phyloP scores from a whole-genome alignment of 2,329 filamentous ascomycete species.

The Neonectria faginata region DNA sequence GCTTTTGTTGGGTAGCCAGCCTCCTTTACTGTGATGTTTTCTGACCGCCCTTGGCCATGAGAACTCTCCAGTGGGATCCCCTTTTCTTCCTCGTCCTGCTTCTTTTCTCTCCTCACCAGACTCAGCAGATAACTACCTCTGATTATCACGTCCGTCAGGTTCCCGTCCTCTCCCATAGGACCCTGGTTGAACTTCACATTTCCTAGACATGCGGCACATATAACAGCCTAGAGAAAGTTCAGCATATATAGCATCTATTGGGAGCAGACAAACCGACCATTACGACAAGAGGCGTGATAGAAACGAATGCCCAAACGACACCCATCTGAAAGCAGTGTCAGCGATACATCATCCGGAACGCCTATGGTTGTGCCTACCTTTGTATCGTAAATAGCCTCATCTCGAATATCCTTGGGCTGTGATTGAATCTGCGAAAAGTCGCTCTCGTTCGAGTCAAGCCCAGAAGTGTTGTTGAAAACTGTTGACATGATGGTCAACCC shows the following conservation, averaged over 20 bases:
- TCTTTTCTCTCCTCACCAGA: slow-evolving; percentile 37
- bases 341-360: background rate
- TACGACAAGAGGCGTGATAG: slow-evolving; percentile 69
- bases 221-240: slow-evolving; percentile 38
- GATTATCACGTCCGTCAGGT: slow-evolving; percentile 44
- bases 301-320: slow-evolving; percentile 74
- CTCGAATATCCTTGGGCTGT: slow-evolving; percentile 21
- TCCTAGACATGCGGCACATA: slow-evolving; percentile 46
- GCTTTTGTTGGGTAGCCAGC: slow-evolving; percentile 9
- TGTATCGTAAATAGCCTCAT: slow-evolving; percentile 42
- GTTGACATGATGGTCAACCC: slow-evolving; percentile 75
- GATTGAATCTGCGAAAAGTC: slow-evolving; percentile 43
- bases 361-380: slow-evolving; percentile 37
- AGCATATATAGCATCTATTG: slow-evolving; percentile 3
- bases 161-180: slow-evolving; percentile 42
- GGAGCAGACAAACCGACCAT: slow-evolving; percentile 45
- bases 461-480: slow-evolving; percentile 72
- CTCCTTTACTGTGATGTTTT: slow-evolving; percentile 14
- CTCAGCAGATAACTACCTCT: slow-evolving; percentile 48
- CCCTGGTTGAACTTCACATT: slow-evolving; percentile 48
- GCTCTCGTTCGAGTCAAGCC: slow-evolving; percentile 39
- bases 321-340: slow-evolving; percentile 54
- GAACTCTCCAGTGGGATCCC: slow-evolving; percentile 34
- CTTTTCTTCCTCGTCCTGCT: slow-evolving; percentile 29
- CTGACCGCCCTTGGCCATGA: slow-evolving; percentile 21